These are phyloP conservation scores for Bipolaris victoriae DNA, from an alignment of 2,329 filamentous ascomycete species.

Conservation along the genomic window DNA sequence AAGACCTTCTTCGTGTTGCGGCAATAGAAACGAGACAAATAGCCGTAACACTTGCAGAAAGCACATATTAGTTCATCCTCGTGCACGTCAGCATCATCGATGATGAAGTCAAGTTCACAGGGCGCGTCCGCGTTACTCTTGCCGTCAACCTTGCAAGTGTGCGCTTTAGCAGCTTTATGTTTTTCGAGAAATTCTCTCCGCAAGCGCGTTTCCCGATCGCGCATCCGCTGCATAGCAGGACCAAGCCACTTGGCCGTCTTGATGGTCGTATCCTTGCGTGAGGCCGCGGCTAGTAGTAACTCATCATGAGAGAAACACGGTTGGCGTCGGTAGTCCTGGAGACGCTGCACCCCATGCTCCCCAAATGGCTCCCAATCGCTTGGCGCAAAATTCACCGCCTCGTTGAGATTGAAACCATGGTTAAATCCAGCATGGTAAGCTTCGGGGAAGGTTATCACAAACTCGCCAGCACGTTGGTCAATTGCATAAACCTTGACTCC, in stretches of 20 bases:
- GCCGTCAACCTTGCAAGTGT: conserved; percentile 57
- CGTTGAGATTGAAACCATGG: conserved; percentile 97
- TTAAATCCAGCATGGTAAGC: conserved; percentile 99
- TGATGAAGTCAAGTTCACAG: conserved; percentile 40
- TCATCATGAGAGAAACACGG: conserved; percentile 98
- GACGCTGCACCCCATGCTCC: conserved; percentile 80
- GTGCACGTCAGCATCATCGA: conserved; percentile 71
- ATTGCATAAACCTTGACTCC: conserved; percentile 91
- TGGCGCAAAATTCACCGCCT: conserved; percentile 97
- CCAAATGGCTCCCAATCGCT: conserved; percentile 94
- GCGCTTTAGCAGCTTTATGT: conserved; percentile 59
- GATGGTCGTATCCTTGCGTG: conserved; percentile 75
- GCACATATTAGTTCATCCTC: conserved; percentile 93
- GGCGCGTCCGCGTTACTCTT: conserved; percentile 51
- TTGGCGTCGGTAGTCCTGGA: conserved; percentile 86
- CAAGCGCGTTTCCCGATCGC: conserved; percentile 72
- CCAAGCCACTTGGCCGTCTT: conserved; percentile 94
- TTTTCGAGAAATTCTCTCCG: conserved; percentile 71
- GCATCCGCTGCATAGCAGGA: conserved; percentile 81
- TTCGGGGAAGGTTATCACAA: conserved; percentile 95
- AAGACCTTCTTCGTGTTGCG: conserved; percentile 78
- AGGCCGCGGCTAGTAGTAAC: conserved; percentile 85
- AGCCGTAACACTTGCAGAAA: conserved; percentile 91
- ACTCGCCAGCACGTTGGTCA: conserved; percentile 94
- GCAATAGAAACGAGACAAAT: conserved; percentile 89